phyloP scores from a whole-genome alignment of 179 eudicot genomes.

The Patellifolia procumbens region DNA sequence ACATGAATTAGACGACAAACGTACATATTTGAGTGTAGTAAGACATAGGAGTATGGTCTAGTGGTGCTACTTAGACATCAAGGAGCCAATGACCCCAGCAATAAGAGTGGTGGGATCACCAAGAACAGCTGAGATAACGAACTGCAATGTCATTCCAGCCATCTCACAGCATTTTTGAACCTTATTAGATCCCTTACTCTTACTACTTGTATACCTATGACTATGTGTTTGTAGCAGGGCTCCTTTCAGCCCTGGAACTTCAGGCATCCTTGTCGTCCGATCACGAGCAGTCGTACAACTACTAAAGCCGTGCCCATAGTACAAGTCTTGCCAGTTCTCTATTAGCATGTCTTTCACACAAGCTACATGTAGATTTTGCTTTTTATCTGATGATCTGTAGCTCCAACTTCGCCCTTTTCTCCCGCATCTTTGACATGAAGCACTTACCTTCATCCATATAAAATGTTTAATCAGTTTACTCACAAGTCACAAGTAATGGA shows the following conservation, averaged over 20 bases:
- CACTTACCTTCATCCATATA: conserved; percentile 36
- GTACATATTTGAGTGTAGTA: neutral
- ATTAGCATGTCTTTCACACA: conserved; percentile 88
- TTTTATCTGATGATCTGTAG: conserved; percentile 72
- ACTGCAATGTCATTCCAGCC: conserved; percentile 82
- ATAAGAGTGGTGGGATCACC: conserved; percentile 93
- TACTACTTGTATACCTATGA: conserved; percentile 19
- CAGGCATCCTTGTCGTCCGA: conserved; percentile 17
- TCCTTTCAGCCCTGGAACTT: conserved; percentile 59
- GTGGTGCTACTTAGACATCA: conserved; percentile 53
- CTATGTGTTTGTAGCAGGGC: conserved; percentile 47
- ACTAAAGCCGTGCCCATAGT: conserved; percentile 33
- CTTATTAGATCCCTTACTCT: conserved; percentile 35
- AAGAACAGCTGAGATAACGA: conserved; percentile 83
- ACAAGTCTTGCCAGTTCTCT: conserved; percentile 76
- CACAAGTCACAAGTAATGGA: no score
- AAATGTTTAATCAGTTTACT: neutral
- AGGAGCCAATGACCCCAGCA: conserved; percentile 65
- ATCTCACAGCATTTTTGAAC: conserved; percentile 71
- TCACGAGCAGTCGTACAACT: neutral
- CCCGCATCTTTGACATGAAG: conserved; percentile 70
- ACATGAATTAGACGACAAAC: neutral
- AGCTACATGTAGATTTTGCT: conserved; percentile 80
- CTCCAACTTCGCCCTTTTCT: conserved; percentile 89
- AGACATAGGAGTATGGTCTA: conserved; percentile 1